phyloP scores from a whole-genome alignment of 768 basidiomycete genomes.

The Amanita subjunquillea region DNA sequence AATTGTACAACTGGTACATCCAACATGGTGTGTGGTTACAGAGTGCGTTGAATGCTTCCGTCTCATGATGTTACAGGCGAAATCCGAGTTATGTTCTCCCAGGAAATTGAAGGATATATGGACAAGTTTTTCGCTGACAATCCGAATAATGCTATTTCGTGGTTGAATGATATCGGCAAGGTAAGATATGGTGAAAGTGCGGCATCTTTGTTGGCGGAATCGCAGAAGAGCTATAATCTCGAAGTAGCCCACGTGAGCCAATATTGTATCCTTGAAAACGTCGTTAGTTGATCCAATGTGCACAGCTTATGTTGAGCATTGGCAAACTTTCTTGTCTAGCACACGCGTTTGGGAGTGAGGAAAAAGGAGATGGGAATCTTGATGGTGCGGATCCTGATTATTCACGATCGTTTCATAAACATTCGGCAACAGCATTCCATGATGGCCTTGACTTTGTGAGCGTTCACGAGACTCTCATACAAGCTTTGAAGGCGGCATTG shows the following conservation, averaged over 20 bases:
- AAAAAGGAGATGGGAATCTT: slow-evolving; percentile 39
- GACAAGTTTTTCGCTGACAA: slow-evolving; percentile 61
- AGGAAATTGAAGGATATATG: slow-evolving; percentile 52
- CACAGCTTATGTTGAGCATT: slow-evolving; percentile 81
- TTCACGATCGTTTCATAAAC: not conserved
- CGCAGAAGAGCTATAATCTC: slow-evolving; percentile 44
- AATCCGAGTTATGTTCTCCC: slow-evolving; percentile 71
- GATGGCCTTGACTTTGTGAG: slow-evolving; percentile 81
- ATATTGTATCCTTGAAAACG: slow-evolving; percentile 7
- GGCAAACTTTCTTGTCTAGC: slow-evolving; percentile 82
- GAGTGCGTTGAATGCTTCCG: not conserved
- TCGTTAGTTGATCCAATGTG: not conserved
- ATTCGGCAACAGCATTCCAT: slow-evolving; percentile 53
- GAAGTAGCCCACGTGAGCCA: slow-evolving; percentile 66
- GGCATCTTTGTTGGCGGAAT: slow-evolving; percentile 50
- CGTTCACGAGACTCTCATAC: slow-evolving; percentile 62
- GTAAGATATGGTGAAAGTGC: slow-evolving; percentile 58
- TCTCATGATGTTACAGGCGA: slow-evolving; percentile 42
- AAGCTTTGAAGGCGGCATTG: slow-evolving; percentile 47
- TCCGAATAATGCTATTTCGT: slow-evolving; percentile 56
- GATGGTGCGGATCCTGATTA: slow-evolving; percentile 33
- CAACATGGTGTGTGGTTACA: slow-evolving; percentile 54
- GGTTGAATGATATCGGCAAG: slow-evolving; percentile 81
- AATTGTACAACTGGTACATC: slow-evolving; percentile 90
- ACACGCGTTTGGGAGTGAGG: slow-evolving; percentile 53